phyloP scores from a whole-genome alignment of 306 rosid species.

The Elaeagnus macrophylla region DNA sequence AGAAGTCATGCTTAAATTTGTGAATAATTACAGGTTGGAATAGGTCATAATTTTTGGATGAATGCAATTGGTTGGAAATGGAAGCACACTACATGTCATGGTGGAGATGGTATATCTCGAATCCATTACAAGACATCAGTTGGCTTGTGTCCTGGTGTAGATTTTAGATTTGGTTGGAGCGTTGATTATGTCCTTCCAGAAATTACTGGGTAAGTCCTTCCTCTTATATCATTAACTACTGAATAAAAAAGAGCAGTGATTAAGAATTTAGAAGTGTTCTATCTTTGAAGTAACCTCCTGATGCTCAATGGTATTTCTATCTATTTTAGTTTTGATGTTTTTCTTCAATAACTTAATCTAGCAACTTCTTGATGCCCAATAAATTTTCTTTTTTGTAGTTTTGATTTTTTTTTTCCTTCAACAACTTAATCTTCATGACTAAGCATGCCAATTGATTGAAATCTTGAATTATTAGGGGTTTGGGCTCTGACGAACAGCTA shows the following conservation, averaged over 20 bases:
- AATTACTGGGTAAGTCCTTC: conserved; percentile 62
- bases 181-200: conserved; percentile 92
- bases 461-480: conserved; percentile 33
- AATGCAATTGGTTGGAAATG: conserved; percentile 94
- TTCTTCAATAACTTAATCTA: too few species aligned
- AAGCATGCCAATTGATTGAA: neutral
- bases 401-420: too few species aligned
- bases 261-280: too few species aligned
- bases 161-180: conserved; percentile 89
- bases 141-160: conserved; percentile 73
- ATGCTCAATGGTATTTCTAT: too few species aligned
- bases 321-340: too few species aligned
- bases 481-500: conserved; percentile 79
- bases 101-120: conserved; percentile 88
- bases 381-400: too few species aligned
- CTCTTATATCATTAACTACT: conserved; percentile 1
- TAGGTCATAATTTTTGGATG: conserved; percentile 77
- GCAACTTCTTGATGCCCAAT: too few species aligned
- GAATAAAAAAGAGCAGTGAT: too few species aligned
- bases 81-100: conserved; percentile 90
- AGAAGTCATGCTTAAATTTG: conserved; percentile 1
- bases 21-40: conserved; percentile 58
- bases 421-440: too few species aligned
- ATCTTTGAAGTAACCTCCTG: too few species aligned
- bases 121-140: conserved; percentile 67